These are phyloP conservation scores for Ustilago shanxiensis DNA, from an alignment of 1,284 basidiomycete species.

Conservation along the genomic window DNA sequence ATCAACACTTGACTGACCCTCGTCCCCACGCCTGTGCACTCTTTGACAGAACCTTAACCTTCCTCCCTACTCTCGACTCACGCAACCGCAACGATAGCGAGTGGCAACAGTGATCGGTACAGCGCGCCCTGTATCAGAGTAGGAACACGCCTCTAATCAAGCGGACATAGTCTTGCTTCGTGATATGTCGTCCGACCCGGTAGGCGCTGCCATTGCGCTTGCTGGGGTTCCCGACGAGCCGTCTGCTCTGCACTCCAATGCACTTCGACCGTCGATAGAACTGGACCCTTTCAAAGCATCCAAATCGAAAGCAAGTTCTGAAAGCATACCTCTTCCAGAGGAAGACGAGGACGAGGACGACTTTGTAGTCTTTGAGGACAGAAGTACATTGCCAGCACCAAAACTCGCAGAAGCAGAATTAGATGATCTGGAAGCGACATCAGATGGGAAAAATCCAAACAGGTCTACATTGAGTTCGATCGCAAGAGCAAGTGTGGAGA, in stretches of 20 bases:
- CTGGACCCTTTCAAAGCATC: background rate
- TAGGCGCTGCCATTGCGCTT: slow-evolving; percentile 56
- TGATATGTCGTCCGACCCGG: slow-evolving; percentile 57
- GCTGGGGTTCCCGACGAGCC: slow-evolving; percentile 53
- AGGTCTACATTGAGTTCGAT: slow-evolving; percentile 14
- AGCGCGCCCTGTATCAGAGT: background rate
- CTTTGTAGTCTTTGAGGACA: slow-evolving; percentile 56
- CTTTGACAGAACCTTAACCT: slow-evolving; percentile 1
- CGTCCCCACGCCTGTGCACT: background rate
- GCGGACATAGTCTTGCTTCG: background rate
- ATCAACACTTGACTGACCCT: slow-evolving; percentile 5
- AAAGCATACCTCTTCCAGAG: slow-evolving; percentile 36
- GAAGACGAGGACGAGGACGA: slow-evolving; percentile 58
- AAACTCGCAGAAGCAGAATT: slow-evolving; percentile 21
- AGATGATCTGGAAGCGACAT: slow-evolving; percentile 19
- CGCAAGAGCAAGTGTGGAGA: slow-evolving; percentile 51
- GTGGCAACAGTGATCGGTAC: background rate
- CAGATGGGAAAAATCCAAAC: background rate
- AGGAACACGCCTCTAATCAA: background rate
- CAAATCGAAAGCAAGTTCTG: slow-evolving; percentile 30
- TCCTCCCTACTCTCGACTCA: background rate
- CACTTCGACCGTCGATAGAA: slow-evolving; percentile 30
- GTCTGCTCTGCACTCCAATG: slow-evolving; percentile 34
- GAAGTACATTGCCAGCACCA: slow-evolving; percentile 35
- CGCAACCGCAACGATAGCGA: background rate